Conservation (phyloP, 352 stramenopile genomes). For the Halophytophthora polymorphica region DNA sequence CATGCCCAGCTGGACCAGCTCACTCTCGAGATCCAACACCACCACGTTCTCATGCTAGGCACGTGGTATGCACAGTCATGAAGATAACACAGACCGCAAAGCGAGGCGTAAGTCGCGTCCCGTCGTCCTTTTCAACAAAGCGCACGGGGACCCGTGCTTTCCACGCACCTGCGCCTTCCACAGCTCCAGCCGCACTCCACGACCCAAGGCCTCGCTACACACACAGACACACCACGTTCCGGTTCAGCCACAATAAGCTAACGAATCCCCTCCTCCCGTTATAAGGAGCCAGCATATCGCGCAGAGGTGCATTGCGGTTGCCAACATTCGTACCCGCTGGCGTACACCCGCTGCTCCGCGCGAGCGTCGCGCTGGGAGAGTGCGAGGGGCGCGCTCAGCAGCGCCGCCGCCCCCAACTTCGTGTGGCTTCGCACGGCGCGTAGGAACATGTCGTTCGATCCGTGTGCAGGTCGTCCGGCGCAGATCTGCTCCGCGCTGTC, state of each 20-base stretch:
- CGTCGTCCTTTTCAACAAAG: background rate
- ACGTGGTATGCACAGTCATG: background rate
- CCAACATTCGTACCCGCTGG: conserved; percentile 44
- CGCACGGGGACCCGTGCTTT: too few relatives aligned
- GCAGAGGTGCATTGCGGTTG: background rate
- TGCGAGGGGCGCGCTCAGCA: conserved; percentile 34
- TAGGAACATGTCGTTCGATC: conserved; percentile 33
- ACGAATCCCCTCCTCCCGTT: background rate
- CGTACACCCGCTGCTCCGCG: conserved; percentile 62
- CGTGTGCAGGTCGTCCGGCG: background rate
- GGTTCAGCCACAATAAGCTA: conserved; percentile 7
- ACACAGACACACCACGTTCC: conserved; percentile 4
- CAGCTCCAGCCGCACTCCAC: conserved; percentile 75
- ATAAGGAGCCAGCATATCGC: background rate
- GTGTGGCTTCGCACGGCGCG: conserved; percentile 30
- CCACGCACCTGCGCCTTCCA: conserved; percentile 89
- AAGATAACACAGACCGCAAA: background rate
- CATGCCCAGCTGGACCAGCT: conserved; percentile 82
- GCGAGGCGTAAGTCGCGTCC: background rate
- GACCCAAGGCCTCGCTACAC: conserved; percentile 66
- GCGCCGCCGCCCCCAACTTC: conserved; percentile 31
- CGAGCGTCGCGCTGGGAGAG: conserved; percentile 25
- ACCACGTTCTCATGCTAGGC: conserved; percentile 83
- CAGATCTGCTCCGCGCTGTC: conserved; percentile 10
- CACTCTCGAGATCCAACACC: conserved; percentile 80